Evolutionary conservation across 352 stramenopile genomes (phyloP), one percentile per base, ranked within the genome.

Genomic region (Achlya hypogyna): DNA sequence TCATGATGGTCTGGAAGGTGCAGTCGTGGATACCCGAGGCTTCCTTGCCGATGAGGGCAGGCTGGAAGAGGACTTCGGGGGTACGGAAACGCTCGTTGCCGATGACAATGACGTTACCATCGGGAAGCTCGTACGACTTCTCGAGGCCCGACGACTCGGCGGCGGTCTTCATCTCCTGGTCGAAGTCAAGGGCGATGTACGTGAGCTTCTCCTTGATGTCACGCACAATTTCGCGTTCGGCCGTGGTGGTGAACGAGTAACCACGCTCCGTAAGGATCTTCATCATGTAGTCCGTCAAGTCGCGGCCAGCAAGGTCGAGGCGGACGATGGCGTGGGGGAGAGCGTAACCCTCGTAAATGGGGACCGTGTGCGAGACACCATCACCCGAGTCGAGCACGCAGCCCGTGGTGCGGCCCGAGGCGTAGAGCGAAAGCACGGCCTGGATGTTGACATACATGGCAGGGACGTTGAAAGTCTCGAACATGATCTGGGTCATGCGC

Each of bases 161-260:
- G 5, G 92, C 89, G 59, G 79, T 97, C 78, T 98, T 93, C 79
- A 97, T 90, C 76, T 98, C 94, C 62, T 87, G 70, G 71, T 98
- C 89, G 63, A 95, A 98, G 74, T 98, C 88, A 42, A 96, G 74
- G 18, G 94, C 91, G 5, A 98, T 75, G 78, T 98, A 98, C 53
- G 87, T 95, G 25, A 98, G 81, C 76, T 97, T 98, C 81, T 99
- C 96, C 89, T 99, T 99, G 75, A 99, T 98, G 77, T 99, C 95
- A 65, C 85, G 70, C 54, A 85, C 78, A 73, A 98, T 98, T 82
- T 98, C 95, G 71, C 93, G 86, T 70, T 98, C 93, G 56, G 91
- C 91, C 34, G 88, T 96, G 35, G 91, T 98, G 23, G 87, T 97
- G 85, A 98, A 96, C 40, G 86, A 92, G 79, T 98, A 98, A 60